phyloP scores from a whole-genome alignment of 495 filamentous ascomycete species.

The Aspergillus hancockii region DNA sequence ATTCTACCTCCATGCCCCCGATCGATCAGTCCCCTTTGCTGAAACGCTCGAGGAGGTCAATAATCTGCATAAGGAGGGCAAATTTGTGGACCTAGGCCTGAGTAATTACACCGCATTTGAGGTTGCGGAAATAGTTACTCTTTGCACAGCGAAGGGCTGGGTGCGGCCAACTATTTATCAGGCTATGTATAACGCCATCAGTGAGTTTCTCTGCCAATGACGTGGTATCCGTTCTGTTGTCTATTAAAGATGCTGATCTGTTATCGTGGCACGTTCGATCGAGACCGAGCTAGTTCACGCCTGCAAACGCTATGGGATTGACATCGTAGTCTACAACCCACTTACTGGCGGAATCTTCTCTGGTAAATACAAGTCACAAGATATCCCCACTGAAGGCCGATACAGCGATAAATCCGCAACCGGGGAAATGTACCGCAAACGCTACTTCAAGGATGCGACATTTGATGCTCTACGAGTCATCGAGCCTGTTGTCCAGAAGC shows the following conservation, averaged over 20 bases:
- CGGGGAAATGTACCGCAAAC: slow-evolving; percentile 69
- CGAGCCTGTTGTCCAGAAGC: slow-evolving; percentile 71
- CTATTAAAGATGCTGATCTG: slow-evolving; percentile 51
- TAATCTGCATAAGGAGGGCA: slow-evolving; percentile 81
- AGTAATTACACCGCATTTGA: slow-evolving; percentile 88
- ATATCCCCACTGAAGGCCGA: slow-evolving; percentile 68
- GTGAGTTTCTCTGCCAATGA: slow-evolving; percentile 56
- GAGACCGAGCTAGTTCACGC: slow-evolving; percentile 78
- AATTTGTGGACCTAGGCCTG: slow-evolving; percentile 79
- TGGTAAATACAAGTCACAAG: slow-evolving; percentile 77
- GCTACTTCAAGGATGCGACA: slow-evolving; percentile 79
- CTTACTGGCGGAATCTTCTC: slow-evolving; percentile 81
- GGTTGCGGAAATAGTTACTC: slow-evolving; percentile 83
- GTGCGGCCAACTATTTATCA: slow-evolving; percentile 65
- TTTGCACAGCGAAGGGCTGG: slow-evolving; percentile 78
- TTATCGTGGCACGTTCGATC: slow-evolving; percentile 60
- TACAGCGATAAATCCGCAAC: slow-evolving; percentile 57
- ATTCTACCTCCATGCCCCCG: slow-evolving; percentile 85
- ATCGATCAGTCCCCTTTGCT: slow-evolving; percentile 74
- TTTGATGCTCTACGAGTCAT: slow-evolving; percentile 76
- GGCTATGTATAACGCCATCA: slow-evolving; percentile 65
- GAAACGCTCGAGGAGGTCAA: slow-evolving; percentile 78
- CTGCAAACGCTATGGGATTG: slow-evolving; percentile 81
- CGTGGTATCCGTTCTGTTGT: slow-evolving; percentile 45
- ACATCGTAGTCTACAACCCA: slow-evolving; percentile 92